Conservation (phyloP, 2,329 filamentous ascomycete species). For the Juglanconis juglandina region DNA sequence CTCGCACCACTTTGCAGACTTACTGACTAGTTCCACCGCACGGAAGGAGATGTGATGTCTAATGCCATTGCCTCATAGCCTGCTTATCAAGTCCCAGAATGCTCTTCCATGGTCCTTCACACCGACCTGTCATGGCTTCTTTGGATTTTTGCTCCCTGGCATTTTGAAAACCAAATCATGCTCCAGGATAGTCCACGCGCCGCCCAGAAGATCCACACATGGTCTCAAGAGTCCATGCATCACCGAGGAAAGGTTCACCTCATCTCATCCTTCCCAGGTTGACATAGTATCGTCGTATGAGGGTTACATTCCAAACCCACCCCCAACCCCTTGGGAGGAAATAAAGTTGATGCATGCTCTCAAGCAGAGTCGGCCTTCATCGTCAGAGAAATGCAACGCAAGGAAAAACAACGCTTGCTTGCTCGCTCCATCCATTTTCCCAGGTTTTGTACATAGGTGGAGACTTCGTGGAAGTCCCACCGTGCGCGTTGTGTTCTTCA, state of each 20-base stretch:
- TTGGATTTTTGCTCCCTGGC: background rate
- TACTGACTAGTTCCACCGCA: background rate
- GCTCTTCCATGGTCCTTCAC: too few relatives aligned
- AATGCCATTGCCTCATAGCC: background rate
- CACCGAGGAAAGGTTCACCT: too few relatives aligned
- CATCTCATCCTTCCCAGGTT: too few relatives aligned
- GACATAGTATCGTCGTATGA: too few relatives aligned
- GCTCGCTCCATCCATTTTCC: background rate
- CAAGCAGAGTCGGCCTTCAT: background rate
- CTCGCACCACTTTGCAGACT: background rate
- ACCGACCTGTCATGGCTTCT: background rate
- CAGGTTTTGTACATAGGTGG: background rate
- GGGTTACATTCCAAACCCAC: too few relatives aligned
- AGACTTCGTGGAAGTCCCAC: background rate
- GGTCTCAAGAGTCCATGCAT: too few relatives aligned
- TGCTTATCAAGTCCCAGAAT: too few relatives aligned
- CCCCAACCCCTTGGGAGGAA: too few relatives aligned
- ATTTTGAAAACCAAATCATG: too few relatives aligned
- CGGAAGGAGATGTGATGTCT: background rate
- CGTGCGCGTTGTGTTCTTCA: background rate
- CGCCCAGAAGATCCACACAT: too few relatives aligned
- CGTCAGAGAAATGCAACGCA: background rate
- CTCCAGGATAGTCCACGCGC: too few relatives aligned
- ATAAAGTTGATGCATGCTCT: too few relatives aligned
- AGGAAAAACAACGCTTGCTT: background rate